These are phyloP conservation scores for Lachnellula arida DNA, from an alignment of 2,329 filamentous ascomycete genomes.

Conservation along the genomic window DNA sequence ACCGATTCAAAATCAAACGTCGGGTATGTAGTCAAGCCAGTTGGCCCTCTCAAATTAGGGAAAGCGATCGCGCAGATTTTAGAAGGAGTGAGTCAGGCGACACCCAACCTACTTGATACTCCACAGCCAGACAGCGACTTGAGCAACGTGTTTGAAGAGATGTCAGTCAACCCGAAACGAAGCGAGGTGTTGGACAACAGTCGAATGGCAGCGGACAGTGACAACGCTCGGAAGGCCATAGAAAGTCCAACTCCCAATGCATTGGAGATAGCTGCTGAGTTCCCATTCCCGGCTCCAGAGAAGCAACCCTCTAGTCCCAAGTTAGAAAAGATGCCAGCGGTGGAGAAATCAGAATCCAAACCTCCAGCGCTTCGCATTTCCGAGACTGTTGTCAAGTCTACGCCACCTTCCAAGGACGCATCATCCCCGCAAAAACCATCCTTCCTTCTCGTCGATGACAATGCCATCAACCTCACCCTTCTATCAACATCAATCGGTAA, in stretches of 20 bases:
- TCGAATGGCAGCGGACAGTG: slow-evolving; percentile 30
- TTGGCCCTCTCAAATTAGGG: slow-evolving; percentile 31
- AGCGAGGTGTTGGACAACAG: slow-evolving; percentile 29
- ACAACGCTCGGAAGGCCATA: slow-evolving; percentile 30
- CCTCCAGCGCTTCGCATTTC: background rate
- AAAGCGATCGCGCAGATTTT: slow-evolving; percentile 27
- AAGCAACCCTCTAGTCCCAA: background rate
- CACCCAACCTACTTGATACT: slow-evolving; percentile 13
- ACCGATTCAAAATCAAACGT: slow-evolving; percentile 20
- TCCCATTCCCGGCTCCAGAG: slow-evolving; percentile 25
- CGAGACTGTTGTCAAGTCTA: background rate
- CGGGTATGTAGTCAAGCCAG: slow-evolving; percentile 30
- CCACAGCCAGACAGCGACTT: slow-evolving; percentile 20
- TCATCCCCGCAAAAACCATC: slow-evolving; percentile 6
- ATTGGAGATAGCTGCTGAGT: slow-evolving; percentile 25
- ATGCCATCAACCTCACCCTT: slow-evolving; percentile 39
- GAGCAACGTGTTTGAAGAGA: slow-evolving; percentile 27
- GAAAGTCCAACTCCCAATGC: slow-evolving; percentile 30
- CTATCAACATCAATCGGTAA: slow-evolving; percentile 36
- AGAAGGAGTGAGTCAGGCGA: slow-evolving; percentile 14
- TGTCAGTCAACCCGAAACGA: slow-evolving; percentile 20
- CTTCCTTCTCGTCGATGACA: slow-evolving; percentile 39
- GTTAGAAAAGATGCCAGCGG: background rate
- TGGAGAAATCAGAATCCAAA: background rate
- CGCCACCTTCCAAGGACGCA: background rate